Evolutionary conservation across 495 filamentous ascomycete genomes (phyloP).

Genomic region (Collariella sp.): DNA sequence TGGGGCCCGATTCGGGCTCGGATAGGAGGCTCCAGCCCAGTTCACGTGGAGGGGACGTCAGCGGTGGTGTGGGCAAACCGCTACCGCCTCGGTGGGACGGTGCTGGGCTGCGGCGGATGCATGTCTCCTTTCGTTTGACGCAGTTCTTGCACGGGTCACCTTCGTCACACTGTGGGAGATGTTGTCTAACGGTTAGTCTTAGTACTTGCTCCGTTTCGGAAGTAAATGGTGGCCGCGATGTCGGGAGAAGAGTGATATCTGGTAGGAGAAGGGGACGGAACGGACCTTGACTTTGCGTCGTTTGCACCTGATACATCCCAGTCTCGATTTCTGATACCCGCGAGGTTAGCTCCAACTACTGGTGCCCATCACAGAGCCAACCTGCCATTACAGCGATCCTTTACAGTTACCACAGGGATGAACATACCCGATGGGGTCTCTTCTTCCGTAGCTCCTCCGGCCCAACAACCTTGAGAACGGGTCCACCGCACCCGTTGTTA

Average conservation of each 20-base stretch:
- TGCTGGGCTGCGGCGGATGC: conserved; percentile 9
- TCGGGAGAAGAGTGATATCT: background rate
- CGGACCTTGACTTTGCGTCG: conserved; percentile 22
- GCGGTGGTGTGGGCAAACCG: background rate
- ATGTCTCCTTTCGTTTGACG: conserved; percentile 19
- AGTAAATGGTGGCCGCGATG: background rate
- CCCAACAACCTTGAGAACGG: conserved; percentile 11
- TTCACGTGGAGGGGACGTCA: background rate
- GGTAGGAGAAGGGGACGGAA: background rate
- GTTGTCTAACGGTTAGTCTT: background rate
- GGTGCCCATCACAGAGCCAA: background rate
- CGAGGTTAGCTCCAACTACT: background rate
- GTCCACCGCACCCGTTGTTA: conserved; percentile 4
- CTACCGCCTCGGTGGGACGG: background rate
- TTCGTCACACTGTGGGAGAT: conserved; percentile 18
- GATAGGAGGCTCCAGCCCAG: conserved; percentile 1
- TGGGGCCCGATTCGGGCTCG: conserved; percentile 5
- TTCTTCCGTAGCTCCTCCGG: conserved; percentile 18
- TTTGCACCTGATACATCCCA: conserved; percentile 20
- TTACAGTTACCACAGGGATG: background rate
- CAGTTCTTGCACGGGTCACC: conserved; percentile 21
- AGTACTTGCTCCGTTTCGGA: background rate
- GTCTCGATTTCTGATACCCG: conserved; percentile 15
- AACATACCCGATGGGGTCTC: conserved; percentile 20
- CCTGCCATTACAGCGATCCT: background rate